phyloP scores from a whole-genome alignment of 768 basidiomycete genomes.

The Pholiota conissans region DNA sequence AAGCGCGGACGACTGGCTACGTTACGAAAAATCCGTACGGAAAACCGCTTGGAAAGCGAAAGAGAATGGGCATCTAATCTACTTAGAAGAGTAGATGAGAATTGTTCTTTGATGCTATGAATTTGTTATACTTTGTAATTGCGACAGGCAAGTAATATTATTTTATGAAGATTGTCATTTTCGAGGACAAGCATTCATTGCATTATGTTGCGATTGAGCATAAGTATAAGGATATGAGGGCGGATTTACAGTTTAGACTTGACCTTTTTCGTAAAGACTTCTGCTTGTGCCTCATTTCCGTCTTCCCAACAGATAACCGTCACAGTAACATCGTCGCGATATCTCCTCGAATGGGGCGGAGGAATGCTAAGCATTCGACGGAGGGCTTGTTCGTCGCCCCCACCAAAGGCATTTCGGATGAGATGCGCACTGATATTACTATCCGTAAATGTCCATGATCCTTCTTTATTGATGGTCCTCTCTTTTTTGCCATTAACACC shows the following conservation, averaged over 20 bases:
- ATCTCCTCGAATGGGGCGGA: slow-evolving; percentile 73
- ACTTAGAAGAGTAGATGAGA: neutral
- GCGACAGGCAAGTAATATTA: slow-evolving; percentile 1
- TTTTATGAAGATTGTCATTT: neutral
- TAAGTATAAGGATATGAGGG: neutral
- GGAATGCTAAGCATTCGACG: slow-evolving; percentile 76
- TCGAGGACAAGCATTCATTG: neutral
- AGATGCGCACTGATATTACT: slow-evolving; percentile 80
- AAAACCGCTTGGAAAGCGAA: slow-evolving; percentile 20
- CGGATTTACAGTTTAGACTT: slow-evolving; percentile 50
- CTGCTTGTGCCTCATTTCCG: slow-evolving; percentile 44
- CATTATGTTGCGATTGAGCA: too few species aligned
- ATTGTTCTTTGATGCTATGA: neutral
- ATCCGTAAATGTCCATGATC: slow-evolving; percentile 79
- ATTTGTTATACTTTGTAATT: neutral
- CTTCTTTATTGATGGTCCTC: slow-evolving; percentile 37
- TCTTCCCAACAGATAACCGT: slow-evolving; percentile 87
- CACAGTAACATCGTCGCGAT: slow-evolving; percentile 84
- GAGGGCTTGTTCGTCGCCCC: slow-evolving; percentile 61
- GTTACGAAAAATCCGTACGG: slow-evolving; percentile 19
- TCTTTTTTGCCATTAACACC: slow-evolving; percentile 66
- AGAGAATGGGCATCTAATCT: slow-evolving; percentile 24
- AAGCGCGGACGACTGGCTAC: slow-evolving; percentile 23
- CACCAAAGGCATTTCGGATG: slow-evolving; percentile 92
- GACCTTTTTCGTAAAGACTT: slow-evolving; percentile 40